Percentiles rank a stretch among this genome's conserved stretches.
Evolutionary conservation across 208 protist genomes (phyloP).

Genomic region (Acanthamoeba castellanii): DNA sequence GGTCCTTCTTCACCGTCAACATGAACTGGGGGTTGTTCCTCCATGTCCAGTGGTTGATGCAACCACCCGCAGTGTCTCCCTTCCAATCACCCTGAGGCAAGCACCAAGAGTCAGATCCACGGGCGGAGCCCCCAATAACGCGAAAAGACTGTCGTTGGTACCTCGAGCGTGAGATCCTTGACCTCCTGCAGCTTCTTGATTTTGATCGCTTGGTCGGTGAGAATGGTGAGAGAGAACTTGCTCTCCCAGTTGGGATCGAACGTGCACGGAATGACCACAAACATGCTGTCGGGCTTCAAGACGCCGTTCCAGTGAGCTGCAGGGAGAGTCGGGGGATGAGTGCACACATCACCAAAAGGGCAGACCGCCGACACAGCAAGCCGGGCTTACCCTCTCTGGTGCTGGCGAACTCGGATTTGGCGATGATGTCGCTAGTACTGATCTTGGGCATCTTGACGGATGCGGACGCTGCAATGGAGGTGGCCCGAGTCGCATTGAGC

Average conservation of each 20-base stretch:
- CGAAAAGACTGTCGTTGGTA: background rate
- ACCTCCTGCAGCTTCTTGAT: constrained; percentile 63
- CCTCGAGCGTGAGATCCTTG: constrained; percentile 45
- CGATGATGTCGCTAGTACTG: constrained; percentile 48
- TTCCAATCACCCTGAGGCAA: background rate
- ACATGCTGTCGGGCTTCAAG: constrained; percentile 28
- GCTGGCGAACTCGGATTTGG: constrained; percentile 56
- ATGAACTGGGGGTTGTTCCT: constrained; percentile 60
- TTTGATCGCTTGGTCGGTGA: constrained; percentile 43
- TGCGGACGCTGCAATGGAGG: background rate
- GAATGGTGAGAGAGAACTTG: constrained; percentile 54
- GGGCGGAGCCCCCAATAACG: background rate
- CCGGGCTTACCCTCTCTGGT: constrained; percentile 28
- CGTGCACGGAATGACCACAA: constrained; percentile 48
- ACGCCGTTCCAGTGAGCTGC: constrained; percentile 52
- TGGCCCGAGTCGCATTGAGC: background rate
- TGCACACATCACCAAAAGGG: background rate
- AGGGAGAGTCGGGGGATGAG: background rate
- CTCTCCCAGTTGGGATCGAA: constrained; percentile 65
- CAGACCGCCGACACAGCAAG: background rate
- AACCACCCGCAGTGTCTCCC: constrained; percentile 15
- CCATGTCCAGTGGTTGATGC: constrained; percentile 67
- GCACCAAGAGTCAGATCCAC: background rate
- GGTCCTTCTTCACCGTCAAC: constrained; percentile 28
- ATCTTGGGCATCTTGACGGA: constrained; percentile 54